These are phyloP conservation scores for Candida chauliodis DNA, from an alignment of 805 yeast species.

Conservation along the genomic window DNA sequence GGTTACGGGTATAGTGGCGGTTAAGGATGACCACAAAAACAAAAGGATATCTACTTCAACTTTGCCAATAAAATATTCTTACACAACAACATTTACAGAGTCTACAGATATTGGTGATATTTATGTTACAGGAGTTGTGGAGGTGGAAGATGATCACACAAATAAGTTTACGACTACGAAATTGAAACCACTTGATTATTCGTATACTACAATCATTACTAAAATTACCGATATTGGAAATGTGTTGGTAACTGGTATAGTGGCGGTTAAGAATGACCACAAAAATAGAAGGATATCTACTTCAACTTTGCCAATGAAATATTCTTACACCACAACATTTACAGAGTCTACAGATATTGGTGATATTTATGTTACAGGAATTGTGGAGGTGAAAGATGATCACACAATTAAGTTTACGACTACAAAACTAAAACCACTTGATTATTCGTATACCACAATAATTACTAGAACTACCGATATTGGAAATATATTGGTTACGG, in stretches of 20 bases:
- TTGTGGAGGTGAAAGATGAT: neutral
- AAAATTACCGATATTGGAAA: neutral
- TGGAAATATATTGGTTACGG: neutral
- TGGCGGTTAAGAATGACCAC: neutral
- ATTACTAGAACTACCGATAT: neutral
- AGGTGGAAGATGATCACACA: neutral
- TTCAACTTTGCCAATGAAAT: neutral
- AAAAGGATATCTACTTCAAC: neutral
- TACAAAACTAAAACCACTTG: neutral
- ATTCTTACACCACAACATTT: neutral
- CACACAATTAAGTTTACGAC: neutral
- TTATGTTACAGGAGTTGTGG: neutral
- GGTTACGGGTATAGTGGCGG: neutral
- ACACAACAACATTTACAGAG: neutral
- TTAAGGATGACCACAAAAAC: neutral
- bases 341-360: neutral
- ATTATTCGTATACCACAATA: neutral
- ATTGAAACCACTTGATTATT: neutral
- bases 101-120: conserved; percentile 1
- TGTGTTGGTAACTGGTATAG: neutral
- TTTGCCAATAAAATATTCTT: neutral
- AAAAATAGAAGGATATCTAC: neutral
- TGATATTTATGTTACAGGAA: neutral
- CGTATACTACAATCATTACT: neutral
- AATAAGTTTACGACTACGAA: neutral